These are phyloP conservation scores for Ceriops zippeliana DNA, from an alignment of 345 rosid species.

Conservation along the genomic window DNA sequence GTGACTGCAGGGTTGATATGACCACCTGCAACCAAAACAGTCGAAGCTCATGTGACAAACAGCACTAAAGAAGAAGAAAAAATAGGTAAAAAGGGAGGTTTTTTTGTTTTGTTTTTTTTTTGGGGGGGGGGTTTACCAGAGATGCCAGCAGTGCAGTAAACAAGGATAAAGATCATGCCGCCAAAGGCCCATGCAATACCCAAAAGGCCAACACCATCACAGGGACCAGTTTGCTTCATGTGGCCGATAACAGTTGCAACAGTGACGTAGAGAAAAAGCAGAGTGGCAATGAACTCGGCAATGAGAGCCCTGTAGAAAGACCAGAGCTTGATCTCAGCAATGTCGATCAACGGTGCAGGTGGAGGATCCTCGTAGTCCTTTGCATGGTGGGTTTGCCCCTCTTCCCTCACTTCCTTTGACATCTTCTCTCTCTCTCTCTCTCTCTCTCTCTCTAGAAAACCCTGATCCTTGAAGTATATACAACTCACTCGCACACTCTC, in stretches of 20 bases:
- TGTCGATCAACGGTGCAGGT: conserved; percentile 75
- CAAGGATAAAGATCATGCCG: conserved; percentile 74
- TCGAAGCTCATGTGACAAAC: not conserved
- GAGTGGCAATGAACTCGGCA: conserved; percentile 93
- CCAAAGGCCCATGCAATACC: conserved; percentile 96
- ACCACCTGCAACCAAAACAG: conserved; percentile 45
- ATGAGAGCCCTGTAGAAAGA: conserved; percentile 89
- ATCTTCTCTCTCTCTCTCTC: conserved; percentile 24
- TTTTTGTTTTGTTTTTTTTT: not conserved
- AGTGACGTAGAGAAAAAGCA: conserved; percentile 80
- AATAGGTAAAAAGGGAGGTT: not conserved
- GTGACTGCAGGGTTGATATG: conserved; percentile 74
- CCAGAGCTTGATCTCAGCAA: conserved; percentile 70
- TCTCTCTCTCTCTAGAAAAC: not conserved
- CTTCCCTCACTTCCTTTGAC: conserved; percentile 83
- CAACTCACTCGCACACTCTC: not conserved
- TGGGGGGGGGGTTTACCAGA: conserved; percentile 43
- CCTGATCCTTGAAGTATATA: not conserved
- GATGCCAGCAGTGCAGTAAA: conserved; percentile 81
- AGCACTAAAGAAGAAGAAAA: not conserved
- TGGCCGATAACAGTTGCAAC: conserved; percentile 84
- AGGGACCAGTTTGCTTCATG: conserved; percentile 53
- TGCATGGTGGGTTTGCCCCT: conserved; percentile 48
- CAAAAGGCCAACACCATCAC: conserved; percentile 80
- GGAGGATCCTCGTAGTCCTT: conserved; percentile 98